phyloP scores from a whole-genome alignment of 306 rosid genomes.

The Begonia peltatifolia region DNA sequence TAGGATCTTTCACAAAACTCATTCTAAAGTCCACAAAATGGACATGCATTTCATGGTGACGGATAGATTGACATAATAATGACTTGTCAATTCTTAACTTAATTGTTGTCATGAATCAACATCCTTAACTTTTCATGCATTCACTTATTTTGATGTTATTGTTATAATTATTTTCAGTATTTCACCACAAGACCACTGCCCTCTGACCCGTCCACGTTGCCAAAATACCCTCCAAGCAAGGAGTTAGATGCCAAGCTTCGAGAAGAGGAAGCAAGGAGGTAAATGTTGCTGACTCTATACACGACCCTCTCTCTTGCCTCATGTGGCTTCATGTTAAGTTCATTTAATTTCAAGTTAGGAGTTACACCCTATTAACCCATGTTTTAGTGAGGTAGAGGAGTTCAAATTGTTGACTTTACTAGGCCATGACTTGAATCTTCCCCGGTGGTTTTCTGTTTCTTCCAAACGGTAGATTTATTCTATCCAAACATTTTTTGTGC shows the following conservation, averaged over 20 bases:
- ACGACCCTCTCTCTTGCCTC: background rate
- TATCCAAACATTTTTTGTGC: constrained; percentile 11
- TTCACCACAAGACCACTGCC: constrained; percentile 64
- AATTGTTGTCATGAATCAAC: too few relatives aligned
- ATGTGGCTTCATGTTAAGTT: background rate
- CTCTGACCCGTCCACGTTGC: constrained; percentile 57
- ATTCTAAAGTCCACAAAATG: background rate
- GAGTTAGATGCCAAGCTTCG: constrained; percentile 66
- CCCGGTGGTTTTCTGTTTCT: background rate
- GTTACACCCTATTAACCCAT: too few relatives aligned
- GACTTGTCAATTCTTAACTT: too few relatives aligned
- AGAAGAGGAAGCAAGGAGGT: constrained; percentile 74
- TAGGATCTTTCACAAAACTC: background rate
- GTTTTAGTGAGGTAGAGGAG: background rate
- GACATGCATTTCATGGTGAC: background rate
- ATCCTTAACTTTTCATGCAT: too few relatives aligned
- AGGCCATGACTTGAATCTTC: constrained; percentile 4
- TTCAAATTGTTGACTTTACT: background rate
- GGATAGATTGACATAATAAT: too few relatives aligned
- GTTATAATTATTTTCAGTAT: constrained; percentile 26
- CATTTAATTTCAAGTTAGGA: background rate
- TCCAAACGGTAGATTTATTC: constrained; percentile 3
- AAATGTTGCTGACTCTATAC: constrained; percentile 5
- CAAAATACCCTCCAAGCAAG: constrained; percentile 75
- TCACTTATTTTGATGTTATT: too few relatives aligned